Evolutionary conservation across 2,329 filamentous ascomycete species (phyloP), one percentile per base, ranked within the genome.

Genomic region (Microcyclospora pomicola): DNA sequence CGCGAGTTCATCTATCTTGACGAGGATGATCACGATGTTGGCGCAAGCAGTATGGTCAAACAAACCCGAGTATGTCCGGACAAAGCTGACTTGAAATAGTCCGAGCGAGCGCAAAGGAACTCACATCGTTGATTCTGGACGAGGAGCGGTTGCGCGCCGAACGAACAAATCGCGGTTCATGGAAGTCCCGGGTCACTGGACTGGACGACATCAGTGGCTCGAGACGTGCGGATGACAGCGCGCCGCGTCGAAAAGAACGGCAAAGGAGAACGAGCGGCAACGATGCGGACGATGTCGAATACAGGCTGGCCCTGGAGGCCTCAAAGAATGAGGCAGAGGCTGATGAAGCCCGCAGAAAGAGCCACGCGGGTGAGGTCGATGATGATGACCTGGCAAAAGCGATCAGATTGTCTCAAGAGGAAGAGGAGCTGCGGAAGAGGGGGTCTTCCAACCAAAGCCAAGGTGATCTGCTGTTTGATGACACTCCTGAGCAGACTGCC

Each of bases 1-100:
- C 81, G 91, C 57, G 91, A 98, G 62, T 98, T 98, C 54, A 82
- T 91, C 57, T 93, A 96, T 59, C 75, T 93, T 37, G 91, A 98
- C 49, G 91, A 98, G 55, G 91, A 98, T 46, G 85, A 87, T 34
- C 76, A 82, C 47, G 91, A 98, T 58, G 91, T 98, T 35, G 91
- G 91, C 39, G 85, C 94, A 56, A 96, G 95, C 64, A 88, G 91
- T 95, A 68, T 50, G 77, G 63, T 27, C 5, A 12, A 28, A n/a
- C 30, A 31, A n/a, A 9, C 30, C 12, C 12, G 30, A n/a, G 30
- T 31, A 5, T 19, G 10, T 11, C 11, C 19, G 19, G 19, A 24
- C 19, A 7, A 24, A 24, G 19, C 52, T 58, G 44, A 63, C 59
- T 47, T 7, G 58, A 45, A n/a, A 41, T 51, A 98, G 91, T 98